Conservation (phyloP, 495 filamentous ascomycete genomes). For the Tuber melanosporum region DNA sequence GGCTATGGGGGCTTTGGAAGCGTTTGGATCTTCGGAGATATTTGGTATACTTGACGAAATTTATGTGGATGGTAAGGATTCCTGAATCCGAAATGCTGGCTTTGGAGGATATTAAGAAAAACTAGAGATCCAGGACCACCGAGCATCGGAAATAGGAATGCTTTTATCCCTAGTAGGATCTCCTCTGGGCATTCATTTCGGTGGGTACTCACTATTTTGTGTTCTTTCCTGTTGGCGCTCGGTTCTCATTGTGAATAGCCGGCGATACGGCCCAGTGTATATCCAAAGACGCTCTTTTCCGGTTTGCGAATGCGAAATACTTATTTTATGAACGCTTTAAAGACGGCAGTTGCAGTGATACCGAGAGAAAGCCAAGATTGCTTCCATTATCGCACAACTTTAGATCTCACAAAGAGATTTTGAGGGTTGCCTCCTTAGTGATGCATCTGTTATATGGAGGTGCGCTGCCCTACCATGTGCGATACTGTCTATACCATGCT, state of each 20-base stretch:
- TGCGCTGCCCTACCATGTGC: neutral
- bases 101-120: neutral
- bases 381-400: conserved; percentile 46
- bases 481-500: neutral
- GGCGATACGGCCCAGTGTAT: conserved; percentile 49
- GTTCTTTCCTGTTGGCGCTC: neutral
- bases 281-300: conserved; percentile 46
- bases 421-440: conserved; percentile 17
- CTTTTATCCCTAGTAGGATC: conserved; percentile 43
- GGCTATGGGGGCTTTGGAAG: conserved; percentile 42
- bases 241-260: conserved; percentile 27
- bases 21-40: conserved; percentile 10
- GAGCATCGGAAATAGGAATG: conserved; percentile 44
- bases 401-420: conserved; percentile 47
- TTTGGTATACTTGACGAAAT: conserved; percentile 44
- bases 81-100: neutral
- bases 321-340: conserved; percentile 45
- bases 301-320: conserved; percentile 46
- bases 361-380: conserved; percentile 37
- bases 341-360: conserved; percentile 6
- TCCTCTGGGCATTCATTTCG: conserved; percentile 46
- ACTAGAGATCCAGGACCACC: conserved; percentile 47
- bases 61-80: conserved; percentile 45
- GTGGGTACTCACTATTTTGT: conserved; percentile 14
- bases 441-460: conserved; percentile 42